Evolutionary conservation across 2,329 filamentous ascomycete species (phyloP), one percentile per base, ranked within the genome.

Genomic region (Amesomyces nigricolor): DNA sequence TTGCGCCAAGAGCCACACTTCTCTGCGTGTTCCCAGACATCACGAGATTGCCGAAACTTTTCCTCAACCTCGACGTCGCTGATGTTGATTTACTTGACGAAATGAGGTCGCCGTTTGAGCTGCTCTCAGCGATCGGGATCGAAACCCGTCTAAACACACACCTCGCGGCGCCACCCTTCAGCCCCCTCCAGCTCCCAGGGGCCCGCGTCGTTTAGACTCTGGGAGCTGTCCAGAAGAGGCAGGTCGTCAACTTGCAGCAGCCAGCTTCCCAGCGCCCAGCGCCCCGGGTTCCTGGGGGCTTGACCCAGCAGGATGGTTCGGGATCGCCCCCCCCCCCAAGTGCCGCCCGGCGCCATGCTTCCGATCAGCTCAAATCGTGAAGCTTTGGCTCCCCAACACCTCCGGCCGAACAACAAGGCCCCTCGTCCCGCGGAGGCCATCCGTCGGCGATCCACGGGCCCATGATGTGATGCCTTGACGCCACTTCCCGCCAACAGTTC

Each of bases 291-390:
- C 43, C 30, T n/a, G 45, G 55, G 45, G 55, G 53, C 47, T 48
- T 39, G 56, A 53, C 55, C 62, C 62, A 60, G 52, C 57, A 60
- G 57, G 50, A 22, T 57, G 62, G 62, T 63, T 62, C 60, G 56
- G 62, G 60, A 63, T 60, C 55, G 57, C 22, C 58, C 53, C 53
- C 17, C 17, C 17, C 44, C 32, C 9, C 11, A 35, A 58, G 53
- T 58, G 54, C 61, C 59, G 57, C 61, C 51, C 53, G 49, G 46
- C 40, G 53, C 59, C 52, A 51, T 46, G 52, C 38, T 17, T 47
- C 47, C 14, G 17, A 22, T 26, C 43, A 35, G 11, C 32, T 35
- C 32, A 35, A 26, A 35, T 35, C 32, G 47, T 29, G 37, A 54
- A 54, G 52, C 45, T 50, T 32, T 45, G 17, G 49, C 40, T 19